Conservation (phyloP, 345 rosid species). For the Microcos paniculata region DNA sequence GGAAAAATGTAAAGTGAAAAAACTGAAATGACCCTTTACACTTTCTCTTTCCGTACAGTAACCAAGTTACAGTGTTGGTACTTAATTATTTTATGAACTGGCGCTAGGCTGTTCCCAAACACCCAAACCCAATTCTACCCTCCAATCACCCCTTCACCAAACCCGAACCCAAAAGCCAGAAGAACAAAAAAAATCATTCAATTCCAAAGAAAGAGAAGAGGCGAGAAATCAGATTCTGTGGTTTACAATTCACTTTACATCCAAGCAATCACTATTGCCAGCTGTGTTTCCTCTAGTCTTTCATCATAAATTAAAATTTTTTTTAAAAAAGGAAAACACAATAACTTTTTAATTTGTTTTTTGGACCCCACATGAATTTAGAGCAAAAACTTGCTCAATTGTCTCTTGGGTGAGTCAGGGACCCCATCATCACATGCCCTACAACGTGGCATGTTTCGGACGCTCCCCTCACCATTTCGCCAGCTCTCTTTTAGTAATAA, state of each 20-base stretch:
- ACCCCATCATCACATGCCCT: slow-evolving; percentile 27
- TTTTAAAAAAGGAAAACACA: too few relatives aligned
- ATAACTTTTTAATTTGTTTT: neutral
- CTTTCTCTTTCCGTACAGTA: neutral
- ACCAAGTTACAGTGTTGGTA: neutral
- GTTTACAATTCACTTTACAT: slow-evolving; percentile 39
- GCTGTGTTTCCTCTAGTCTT: slow-evolving; percentile 27
- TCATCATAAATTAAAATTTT: neutral
- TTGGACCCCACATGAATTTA: neutral
- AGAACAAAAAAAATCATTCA: neutral
- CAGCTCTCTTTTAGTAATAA: neutral
- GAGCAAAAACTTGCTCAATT: neutral
- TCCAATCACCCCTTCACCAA: neutral
- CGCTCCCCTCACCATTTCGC: too few relatives aligned
- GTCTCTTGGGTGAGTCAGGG: neutral
- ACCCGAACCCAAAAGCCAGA: neutral
- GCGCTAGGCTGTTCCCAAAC: neutral
- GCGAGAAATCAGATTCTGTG: slow-evolving; percentile 16
- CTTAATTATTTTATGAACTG: neutral
- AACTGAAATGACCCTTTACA: too few relatives aligned
- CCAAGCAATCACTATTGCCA: slow-evolving; percentile 31
- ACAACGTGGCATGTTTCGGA: slow-evolving; percentile 25
- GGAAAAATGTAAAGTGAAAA: too few relatives aligned
- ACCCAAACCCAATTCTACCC: neutral
- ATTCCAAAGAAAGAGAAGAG: neutral